Base-by-base conservation (phyloP, 2,329 filamentous ascomycete genomes). In the Rhynchosporium graminicola region DNA sequence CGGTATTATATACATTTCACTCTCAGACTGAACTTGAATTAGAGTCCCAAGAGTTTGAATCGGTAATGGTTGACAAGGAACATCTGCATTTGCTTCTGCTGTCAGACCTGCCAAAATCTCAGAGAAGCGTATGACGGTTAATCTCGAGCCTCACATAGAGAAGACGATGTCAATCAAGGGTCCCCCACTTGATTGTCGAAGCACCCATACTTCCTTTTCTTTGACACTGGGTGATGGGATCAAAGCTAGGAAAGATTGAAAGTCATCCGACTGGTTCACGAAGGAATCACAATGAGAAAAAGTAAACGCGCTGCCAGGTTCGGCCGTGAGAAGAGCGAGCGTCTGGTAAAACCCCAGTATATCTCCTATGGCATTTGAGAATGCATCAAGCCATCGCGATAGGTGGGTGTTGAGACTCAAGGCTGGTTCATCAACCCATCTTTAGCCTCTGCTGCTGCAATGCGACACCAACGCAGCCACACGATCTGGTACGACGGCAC, bases 1-100 rank as follows among this genome's bases (percentile, higher is more conserved):
- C 54, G 13, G 54, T 57, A 38, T 57, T 57, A 57, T 57, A 57
- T 57, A 31, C 33, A 29, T 57, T 45, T 28, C 12, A n/a, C 54
- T 13, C 9, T 20, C 20, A 20, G 40, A 45, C 4, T 40, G 13
- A 15, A 29, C 33, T 33, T 5, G 8, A 31, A 31, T 58, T 12
- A 33, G 42, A 50, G 20, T 13, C 56, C 50, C 43, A 58, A 26
- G 28, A 36, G 10, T 13, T 45, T 5, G 33, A 9, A 57, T 20
- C 33, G 40, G 40, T 48, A 20, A 50, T 33, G 56, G 48, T 40
- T 12, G 45, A 58, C 56, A 42, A 40, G 56, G 45, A 5, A 38
- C 48, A 9, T 38, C 38, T 50, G 43, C 33, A 57, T 1, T 46
- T 57, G 54, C 29, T 57, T 57, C 40, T 57, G 33, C 40, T 54